Conservation (phyloP, 2,329 filamentous ascomycete species). For the Arthrobotrys musiformis region DNA sequence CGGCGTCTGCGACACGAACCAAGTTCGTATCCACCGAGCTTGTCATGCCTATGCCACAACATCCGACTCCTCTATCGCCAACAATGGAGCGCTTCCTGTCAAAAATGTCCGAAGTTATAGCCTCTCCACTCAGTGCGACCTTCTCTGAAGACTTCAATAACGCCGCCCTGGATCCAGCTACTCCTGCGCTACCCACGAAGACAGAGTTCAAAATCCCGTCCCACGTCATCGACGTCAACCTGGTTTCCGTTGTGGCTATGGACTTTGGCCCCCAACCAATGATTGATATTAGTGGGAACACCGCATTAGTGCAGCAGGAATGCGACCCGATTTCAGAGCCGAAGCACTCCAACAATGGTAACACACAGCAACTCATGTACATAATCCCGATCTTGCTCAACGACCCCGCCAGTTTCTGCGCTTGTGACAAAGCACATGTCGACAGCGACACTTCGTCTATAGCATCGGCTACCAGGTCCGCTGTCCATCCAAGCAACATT, state of each 20-base stretch:
- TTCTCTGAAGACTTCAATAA: conserved; percentile 35
- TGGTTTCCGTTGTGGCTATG: conserved; percentile 53
- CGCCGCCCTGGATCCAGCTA: conserved; percentile 4
- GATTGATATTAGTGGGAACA: conserved; percentile 53
- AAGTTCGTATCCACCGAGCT: conserved; percentile 53
- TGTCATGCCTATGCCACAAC: conserved; percentile 52
- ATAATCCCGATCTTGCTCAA: conserved; percentile 53
- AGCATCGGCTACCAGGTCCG: conserved; percentile 41
- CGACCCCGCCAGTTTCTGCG: conserved; percentile 51
- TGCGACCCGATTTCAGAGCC: conserved; percentile 51
- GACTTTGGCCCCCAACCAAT: conserved; percentile 52
- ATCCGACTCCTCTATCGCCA: conserved; percentile 51
- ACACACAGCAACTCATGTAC: conserved; percentile 50
- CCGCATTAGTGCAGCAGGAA: conserved; percentile 49
- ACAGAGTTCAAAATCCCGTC: conserved; percentile 48
- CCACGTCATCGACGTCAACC: conserved; percentile 53
- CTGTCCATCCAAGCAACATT: conserved; percentile 52
- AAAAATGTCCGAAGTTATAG: conserved; percentile 51
- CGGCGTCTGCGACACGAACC: conserved; percentile 29
- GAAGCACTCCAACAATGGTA: conserved; percentile 22
- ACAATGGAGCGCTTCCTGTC: conserved; percentile 54
- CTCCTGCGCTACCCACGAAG: conserved; percentile 1
- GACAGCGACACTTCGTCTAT: conserved; percentile 49
- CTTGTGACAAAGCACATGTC: conserved; percentile 51
- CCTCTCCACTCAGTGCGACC: conserved; percentile 37